These are phyloP conservation scores for Verbascum thapsus DNA, from an alignment of 257 asterid genomes.

Conservation along the genomic window DNA sequence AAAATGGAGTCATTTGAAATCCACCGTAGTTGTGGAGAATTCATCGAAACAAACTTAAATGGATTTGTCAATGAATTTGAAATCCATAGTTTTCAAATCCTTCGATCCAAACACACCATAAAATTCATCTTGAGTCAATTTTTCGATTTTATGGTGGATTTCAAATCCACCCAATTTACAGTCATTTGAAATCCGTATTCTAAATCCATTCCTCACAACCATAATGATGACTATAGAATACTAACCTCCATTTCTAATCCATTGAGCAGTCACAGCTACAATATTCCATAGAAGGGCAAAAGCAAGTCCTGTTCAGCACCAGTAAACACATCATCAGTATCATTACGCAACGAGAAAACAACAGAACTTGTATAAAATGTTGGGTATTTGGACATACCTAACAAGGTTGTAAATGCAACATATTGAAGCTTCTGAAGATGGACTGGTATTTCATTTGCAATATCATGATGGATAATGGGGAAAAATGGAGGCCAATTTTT, in stretches of 20 bases:
- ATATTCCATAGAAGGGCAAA: conserved; percentile 80
- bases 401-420: conserved; percentile 84
- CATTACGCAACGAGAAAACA: conserved; percentile 39
- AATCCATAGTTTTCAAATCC: too few relatives aligned
- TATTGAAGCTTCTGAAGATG: conserved; percentile 93
- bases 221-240: conserved; percentile 28
- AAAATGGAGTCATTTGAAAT: too few relatives aligned
- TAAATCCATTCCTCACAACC: conserved; percentile 33
- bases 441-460: conserved; percentile 89
- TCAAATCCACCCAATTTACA: too few relatives aligned
- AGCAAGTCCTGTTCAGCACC: conserved; percentile 61
- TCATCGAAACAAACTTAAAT: too few relatives aligned
- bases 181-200: too few relatives aligned
- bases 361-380: neutral
- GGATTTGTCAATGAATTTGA: too few relatives aligned
- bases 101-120: too few relatives aligned
- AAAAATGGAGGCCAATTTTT: conserved; percentile 99
- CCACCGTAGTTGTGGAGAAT: too few relatives aligned
- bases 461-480: conserved; percentile 92
- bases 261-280: conserved; percentile 83
- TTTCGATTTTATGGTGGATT: too few relatives aligned
- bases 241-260: conserved; percentile 87
- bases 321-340: conserved; percentile 35
- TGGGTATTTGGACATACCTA: conserved; percentile 61
- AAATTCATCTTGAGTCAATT: too few relatives aligned